Evolutionary conservation across 495 filamentous ascomycete genomes (phyloP), one percentile per base, ranked within the genome.

Genomic region (Schizothecium vesticola): DNA sequence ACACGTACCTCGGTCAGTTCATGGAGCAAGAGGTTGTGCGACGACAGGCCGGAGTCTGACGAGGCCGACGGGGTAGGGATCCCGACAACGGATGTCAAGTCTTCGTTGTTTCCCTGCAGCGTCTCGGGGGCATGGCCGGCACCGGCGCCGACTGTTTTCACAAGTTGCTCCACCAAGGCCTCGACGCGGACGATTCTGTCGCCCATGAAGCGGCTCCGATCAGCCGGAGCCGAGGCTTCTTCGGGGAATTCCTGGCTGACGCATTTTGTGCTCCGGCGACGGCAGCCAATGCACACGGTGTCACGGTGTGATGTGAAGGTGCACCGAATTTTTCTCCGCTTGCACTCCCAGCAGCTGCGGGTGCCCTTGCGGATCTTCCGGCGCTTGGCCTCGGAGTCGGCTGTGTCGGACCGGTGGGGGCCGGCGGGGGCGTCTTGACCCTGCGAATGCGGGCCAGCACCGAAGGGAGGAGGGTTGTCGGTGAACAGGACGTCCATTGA

Each of bases 281-380:
- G 65, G 66, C 85, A 86, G 21, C 77, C 77, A 56, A 75, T 72
- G 66, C 85, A 87, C 56, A 74, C 73, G 19, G 72, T 58, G 29
- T 80, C 75, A 8, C 66, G 63, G 10, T 72, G 69, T 5, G 73
- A 64, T 26, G 71, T 69, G 65, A 83, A 83, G n/a, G 72, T 80
- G 71, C 84, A 86, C 56, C 77, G 75, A 61, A 81, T 77, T 65
- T 86, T 86, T 3, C 82, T 78, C 61, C 78, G 80, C 64, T 83
- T 83, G 73, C 84, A 85, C 67, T 84, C 83, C 82, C 82, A 85
- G 68, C 83, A 86, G 65, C 81, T 83, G 16, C 74, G 78, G 1
- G 82, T 85, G 13, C 84, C 83, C 66, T 84, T 86, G 22, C 82
- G 79, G 36, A 84, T 67, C 71, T 79, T 76, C 68, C 76, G 64